These are phyloP conservation scores for Malassezia dermatis DNA, from an alignment of 1,284 basidiomycete species.

Conservation along the genomic window DNA sequence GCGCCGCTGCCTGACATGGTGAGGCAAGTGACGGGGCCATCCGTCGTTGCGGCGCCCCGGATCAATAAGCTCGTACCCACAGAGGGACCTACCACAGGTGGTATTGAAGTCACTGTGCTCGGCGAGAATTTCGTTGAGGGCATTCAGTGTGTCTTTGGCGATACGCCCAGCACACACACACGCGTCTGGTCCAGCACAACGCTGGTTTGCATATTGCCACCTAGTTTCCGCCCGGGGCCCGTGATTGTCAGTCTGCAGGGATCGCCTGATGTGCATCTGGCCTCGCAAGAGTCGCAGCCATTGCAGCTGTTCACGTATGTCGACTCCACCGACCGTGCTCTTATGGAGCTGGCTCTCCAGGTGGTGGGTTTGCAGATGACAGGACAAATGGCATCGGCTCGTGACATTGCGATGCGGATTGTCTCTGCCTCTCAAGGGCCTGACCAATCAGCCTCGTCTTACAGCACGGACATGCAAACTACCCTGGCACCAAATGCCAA, in stretches of 20 bases:
- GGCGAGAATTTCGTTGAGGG: slow-evolving; percentile 60
- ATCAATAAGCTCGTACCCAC: slow-evolving; percentile 58
- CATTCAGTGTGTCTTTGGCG: slow-evolving; percentile 72
- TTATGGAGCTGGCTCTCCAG: slow-evolving; percentile 91
- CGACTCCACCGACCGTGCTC: slow-evolving; percentile 74
- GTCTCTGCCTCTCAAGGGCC: slow-evolving; percentile 36
- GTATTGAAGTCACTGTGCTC: slow-evolving; percentile 85
- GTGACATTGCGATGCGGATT: slow-evolving; percentile 63
- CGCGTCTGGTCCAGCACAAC: slow-evolving; percentile 88
- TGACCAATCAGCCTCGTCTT: background rate
- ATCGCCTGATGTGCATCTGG: background rate
- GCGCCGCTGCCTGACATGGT: background rate
- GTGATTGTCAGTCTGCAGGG: slow-evolving; percentile 69
- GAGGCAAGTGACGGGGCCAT: background rate
- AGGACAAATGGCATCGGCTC: slow-evolving; percentile 80
- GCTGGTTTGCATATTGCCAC: slow-evolving; percentile 81
- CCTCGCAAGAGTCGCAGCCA: slow-evolving; percentile 51
- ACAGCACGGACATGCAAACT: background rate
- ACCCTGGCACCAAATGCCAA: background rate
- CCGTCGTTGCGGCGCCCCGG: slow-evolving; percentile 14
- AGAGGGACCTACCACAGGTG: slow-evolving; percentile 69
- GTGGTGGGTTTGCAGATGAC: slow-evolving; percentile 94
- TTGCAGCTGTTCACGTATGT: slow-evolving; percentile 61
- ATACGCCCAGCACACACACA: slow-evolving; percentile 67
- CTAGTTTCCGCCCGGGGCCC: slow-evolving; percentile 67